Conservation (phyloP, 306 rosid species). For the Oemleria cerasiformis region DNA sequence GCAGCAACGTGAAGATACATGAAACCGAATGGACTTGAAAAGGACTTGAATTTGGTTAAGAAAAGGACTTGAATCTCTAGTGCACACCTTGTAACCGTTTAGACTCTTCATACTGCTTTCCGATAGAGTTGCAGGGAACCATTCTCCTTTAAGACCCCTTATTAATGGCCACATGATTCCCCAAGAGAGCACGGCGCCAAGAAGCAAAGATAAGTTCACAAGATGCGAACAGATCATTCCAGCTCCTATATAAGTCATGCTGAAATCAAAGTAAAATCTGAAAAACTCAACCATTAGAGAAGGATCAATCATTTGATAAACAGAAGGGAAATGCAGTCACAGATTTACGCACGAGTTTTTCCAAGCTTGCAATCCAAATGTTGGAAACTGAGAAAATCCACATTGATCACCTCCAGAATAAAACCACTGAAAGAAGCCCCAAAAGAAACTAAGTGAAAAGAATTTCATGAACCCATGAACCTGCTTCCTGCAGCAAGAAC, state of each 20-base stretch:
- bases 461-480: conserved; percentile 71
- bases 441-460: conserved; percentile 74
- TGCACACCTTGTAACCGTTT: conserved; percentile 81
- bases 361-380: conserved; percentile 90
- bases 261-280: conserved; percentile 97
- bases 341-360: conserved; percentile 60
- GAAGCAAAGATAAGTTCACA: conserved; percentile 84
- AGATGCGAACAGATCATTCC: conserved; percentile 99
- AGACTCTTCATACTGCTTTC: conserved; percentile 96
- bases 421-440: conserved; percentile 97
- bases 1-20: conserved; percentile 25
- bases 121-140: conserved; percentile 73
- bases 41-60: conserved; percentile 11
- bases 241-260: conserved; percentile 96
- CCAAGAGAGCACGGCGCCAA: conserved; percentile 94
- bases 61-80: conserved; percentile 3
- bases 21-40: conserved; percentile 19
- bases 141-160: conserved; percentile 75
- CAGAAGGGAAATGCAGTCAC: conserved; percentile 2
- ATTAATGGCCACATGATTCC: conserved; percentile 98
- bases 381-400: conserved; percentile 88
- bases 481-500: conserved; percentile 65
- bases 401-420: conserved; percentile 76
- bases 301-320: conserved; percentile 11
- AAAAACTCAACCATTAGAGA: conserved; percentile 29